Conservation (phyloP, 164 flowering plant species). For the Tetracentron sinense region DNA sequence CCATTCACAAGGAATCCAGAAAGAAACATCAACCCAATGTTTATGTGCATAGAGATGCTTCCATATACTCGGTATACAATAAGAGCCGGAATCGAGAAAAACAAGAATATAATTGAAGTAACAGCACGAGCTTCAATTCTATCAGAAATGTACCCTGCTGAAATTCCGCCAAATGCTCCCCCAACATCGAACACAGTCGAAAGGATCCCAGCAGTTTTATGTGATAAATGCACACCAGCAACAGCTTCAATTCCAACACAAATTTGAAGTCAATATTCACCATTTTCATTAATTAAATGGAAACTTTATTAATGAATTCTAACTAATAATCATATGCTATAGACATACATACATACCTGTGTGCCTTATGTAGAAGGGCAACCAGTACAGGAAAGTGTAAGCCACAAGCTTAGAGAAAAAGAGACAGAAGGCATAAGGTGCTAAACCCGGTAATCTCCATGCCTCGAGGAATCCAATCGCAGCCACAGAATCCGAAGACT, state of each 20-base stretch:
- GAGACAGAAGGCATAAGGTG: conserved; percentile 83
- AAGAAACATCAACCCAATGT: conserved; percentile 66
- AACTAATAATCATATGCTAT: not conserved
- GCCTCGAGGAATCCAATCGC: conserved; percentile 95
- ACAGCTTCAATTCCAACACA: conserved; percentile 57
- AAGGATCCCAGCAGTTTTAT: conserved; percentile 80
- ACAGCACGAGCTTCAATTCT: conserved; percentile 82
- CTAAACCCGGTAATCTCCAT: conserved; percentile 88
- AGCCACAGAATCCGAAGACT: conserved; percentile 22
- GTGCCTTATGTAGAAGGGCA: conserved; percentile 91
- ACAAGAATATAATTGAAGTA: conserved; percentile 63
- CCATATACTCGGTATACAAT: conserved; percentile 69
- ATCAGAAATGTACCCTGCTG: conserved; percentile 82
- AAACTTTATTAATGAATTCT: not conserved
- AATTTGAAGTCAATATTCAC: not conserved
- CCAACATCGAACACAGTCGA: conserved; percentile 90
- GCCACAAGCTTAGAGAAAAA: conserved; percentile 98
- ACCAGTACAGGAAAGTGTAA: conserved; percentile 93
- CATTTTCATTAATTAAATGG: not conserved
- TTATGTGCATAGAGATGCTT: conserved; percentile 56
- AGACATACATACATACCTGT: conserved; percentile 51
- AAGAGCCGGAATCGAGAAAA: conserved; percentile 78
- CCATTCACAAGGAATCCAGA: conserved; percentile 90
- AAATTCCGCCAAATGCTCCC: conserved; percentile 88
- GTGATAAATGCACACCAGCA: conserved; percentile 82